A percentile compares a stretch with the other conserved stretches of the same genome.
These are phyloP conservation scores for Pythium vanterpoolii DNA, from an alignment of 352 stramenopile species.

Conservation along the genomic window DNA sequence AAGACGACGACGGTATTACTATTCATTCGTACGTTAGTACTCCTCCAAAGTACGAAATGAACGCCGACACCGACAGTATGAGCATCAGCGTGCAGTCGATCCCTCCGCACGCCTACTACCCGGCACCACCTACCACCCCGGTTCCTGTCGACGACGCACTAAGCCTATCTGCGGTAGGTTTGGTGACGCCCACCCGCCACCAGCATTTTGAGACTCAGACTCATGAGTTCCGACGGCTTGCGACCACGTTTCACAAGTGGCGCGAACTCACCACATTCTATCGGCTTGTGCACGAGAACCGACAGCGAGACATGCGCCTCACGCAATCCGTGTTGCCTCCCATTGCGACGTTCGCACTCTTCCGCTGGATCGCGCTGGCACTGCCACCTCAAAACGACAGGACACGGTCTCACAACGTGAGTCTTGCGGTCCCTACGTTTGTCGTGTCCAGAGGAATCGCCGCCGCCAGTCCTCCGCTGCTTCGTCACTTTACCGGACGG, in stretches of 20 bases:
- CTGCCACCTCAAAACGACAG: slow-evolving; percentile 35
- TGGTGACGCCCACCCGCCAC: too few species aligned
- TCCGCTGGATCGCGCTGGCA: slow-evolving; percentile 41
- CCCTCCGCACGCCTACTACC: slow-evolving; percentile 1
- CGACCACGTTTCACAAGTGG: slow-evolving; percentile 45
- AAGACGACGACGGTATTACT: not conserved
- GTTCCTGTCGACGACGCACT: too few species aligned
- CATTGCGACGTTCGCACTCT: slow-evolving; percentile 36
- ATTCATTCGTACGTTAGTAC: not conserved
- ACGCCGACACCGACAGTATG: not conserved
- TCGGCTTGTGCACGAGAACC: slow-evolving; percentile 26
- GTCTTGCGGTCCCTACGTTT: slow-evolving; percentile 28
- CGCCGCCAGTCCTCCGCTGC: not conserved
- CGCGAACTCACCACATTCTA: slow-evolving; percentile 33
- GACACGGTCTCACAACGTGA: slow-evolving; percentile 19
- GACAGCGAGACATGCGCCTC: slow-evolving; percentile 23
- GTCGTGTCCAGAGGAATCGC: slow-evolving; percentile 24
- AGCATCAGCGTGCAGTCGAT: not conserved
- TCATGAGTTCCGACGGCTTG: slow-evolving; percentile 25
- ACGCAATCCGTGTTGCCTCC: slow-evolving; percentile 26
- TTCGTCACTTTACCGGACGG: slow-evolving; percentile 15
- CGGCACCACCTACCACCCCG: not conserved
- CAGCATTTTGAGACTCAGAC: not conserved
- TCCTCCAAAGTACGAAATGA: not conserved
- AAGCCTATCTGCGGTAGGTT: too few species aligned